phyloP scores from a whole-genome alignment of 176 grass and related monocot species.

The Hsuehochloa calcarea region DNA sequence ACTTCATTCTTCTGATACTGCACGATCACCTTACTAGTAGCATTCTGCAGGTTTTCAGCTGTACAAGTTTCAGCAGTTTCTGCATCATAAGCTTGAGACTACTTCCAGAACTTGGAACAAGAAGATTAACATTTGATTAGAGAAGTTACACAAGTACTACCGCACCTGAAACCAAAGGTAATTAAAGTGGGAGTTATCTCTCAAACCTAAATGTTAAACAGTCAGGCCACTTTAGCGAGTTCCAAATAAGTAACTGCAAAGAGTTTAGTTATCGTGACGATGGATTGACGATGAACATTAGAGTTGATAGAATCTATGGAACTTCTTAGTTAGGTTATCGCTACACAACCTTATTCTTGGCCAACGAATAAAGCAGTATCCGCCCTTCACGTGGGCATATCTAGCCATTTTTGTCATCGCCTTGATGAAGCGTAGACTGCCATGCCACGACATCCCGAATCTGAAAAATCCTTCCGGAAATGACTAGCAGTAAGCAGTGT shows the following conservation, averaged over 20 bases:
- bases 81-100: constrained; percentile 13
- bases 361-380: constrained; percentile 32
- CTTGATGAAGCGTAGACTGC: neutral
- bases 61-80: constrained; percentile 17
- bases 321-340: neutral
- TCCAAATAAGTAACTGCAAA: constrained; percentile 8
- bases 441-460: neutral
- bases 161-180: constrained; percentile 10
- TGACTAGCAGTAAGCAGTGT: neutral
- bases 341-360: constrained; percentile 24
- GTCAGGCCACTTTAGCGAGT: neutral
- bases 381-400: constrained; percentile 52
- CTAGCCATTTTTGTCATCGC: neutral
- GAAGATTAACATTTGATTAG: constrained; percentile 12
- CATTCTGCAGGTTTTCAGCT: constrained; percentile 16
- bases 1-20: constrained; percentile 26
- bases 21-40: constrained; percentile 14
- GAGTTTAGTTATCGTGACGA: constrained; percentile 7
- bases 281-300: neutral
- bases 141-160: constrained; percentile 12
- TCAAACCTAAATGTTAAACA: neutral
- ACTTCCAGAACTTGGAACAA: neutral
- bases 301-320: constrained; percentile 29
- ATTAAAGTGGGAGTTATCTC: neutral
- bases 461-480: constrained; percentile 32